Evolutionary conservation across 495 filamentous ascomycete genomes (phyloP).

Genomic region (Rhypophila decipiens): DNA sequence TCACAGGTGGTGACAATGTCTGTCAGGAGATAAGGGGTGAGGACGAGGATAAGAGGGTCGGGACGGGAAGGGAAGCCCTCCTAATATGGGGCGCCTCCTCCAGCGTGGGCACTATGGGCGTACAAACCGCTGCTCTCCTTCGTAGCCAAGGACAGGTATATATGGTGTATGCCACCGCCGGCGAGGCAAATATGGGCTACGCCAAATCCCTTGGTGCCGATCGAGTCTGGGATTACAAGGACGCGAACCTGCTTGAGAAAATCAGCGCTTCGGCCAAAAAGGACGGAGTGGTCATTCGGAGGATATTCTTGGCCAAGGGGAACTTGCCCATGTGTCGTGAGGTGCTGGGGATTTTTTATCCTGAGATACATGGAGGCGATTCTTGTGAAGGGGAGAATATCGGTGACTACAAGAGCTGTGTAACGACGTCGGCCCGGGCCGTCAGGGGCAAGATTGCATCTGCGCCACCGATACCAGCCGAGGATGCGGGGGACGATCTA

Average conservation of each 20-base stretch:
- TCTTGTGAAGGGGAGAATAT: background rate
- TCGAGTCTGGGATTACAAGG: background rate
- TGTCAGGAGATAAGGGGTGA: background rate
- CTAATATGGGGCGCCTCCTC: background rate
- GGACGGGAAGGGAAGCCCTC: background rate
- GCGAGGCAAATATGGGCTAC: background rate
- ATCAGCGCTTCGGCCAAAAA: background rate
- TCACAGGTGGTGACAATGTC: no score
- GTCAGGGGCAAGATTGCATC: no score
- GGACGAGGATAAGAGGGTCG: background rate
- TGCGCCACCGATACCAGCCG: background rate
- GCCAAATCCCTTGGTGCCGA: background rate
- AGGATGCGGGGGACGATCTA: background rate
- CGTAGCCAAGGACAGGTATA: background rate
- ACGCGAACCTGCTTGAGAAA: background rate
- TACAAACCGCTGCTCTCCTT: background rate
- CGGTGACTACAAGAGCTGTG: background rate
- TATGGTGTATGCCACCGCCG: background rate
- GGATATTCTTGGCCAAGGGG: background rate
- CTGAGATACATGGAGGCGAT: background rate
- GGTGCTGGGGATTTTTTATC: background rate
- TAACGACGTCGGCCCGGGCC: no score
- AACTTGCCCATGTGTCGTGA: background rate
- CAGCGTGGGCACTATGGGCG: background rate
- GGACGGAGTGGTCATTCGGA: background rate